Base-by-base conservation (phyloP, 176 grass and related monocot genomes). In the Panicum miliaceum region DNA sequence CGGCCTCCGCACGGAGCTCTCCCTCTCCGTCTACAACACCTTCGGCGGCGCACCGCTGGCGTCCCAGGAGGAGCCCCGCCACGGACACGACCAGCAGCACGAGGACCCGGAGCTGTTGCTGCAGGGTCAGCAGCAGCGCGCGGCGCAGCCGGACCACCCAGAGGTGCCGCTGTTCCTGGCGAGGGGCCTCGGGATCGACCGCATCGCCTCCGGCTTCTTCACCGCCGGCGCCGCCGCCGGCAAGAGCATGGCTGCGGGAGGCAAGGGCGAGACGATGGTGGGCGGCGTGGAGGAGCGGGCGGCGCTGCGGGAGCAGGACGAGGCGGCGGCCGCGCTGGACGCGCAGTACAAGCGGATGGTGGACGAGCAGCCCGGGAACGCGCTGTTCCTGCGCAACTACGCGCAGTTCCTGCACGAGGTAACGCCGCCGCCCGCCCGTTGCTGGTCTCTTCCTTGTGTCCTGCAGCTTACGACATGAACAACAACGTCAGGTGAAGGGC, bases 341-440 rank as follows among this genome's bases (percentile, higher is more conserved):
- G 89, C 64, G 69, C 81, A 95, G 64, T 90, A 93, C 86, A 98
- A 93, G 89, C 93, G 27, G 42, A 92, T 92, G 84, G 83, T 95
- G 18, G 96, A 98, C 63, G 91, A 98, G 61, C 85, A 98, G 82
- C 96, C 96, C 3, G 76, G 75, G 65, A 83, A 92, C 89, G 87
- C 93, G 18, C 58, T 90, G 48, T 86, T 94, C 82, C 77, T 98
- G 45, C 90, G 91, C 71, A 94, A 98, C 84, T 98, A 95, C 76
- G 96, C 91, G 42, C 79, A 90, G 81, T 98, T 94, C 73, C 89
- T 98, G 4, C 84, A 90, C 84, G 87, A 95, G 96, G 96, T 97
- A 32, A 32, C 29, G 29, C 29, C 29, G 29, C 29, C 29, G 29
- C 1, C 29, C 29, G 29, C 2, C 29, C 29, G 29, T 32, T 32